Conservation (phyloP, 257 asterid genomes). For the Solanum piurae region DNA sequence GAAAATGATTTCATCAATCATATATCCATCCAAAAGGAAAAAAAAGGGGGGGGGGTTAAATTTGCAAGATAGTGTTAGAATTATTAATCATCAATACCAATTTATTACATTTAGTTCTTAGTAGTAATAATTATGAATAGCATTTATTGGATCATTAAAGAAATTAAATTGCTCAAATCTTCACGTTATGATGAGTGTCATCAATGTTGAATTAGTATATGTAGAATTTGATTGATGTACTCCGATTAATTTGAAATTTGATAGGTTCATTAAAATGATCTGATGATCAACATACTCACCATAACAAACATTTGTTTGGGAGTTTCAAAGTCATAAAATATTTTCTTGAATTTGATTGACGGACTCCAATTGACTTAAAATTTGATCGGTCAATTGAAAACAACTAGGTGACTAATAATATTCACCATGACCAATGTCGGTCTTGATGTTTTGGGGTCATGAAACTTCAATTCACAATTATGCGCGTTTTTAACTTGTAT, state of each 20-base stretch:
- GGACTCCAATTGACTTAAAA: too few relatives aligned
- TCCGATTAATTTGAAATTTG: too few relatives aligned
- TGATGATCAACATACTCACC: too few relatives aligned
- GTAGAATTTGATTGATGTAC: too few relatives aligned
- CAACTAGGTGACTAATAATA: too few relatives aligned
- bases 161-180: background rate
- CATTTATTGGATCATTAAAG: background rate
- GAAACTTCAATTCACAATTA: background rate
- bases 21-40: background rate
- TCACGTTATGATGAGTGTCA: background rate
- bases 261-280: too few relatives aligned
- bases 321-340: too few relatives aligned
- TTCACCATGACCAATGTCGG: background rate
- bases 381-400: too few relatives aligned
- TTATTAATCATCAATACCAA: background rate
- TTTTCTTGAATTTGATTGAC: too few relatives aligned
- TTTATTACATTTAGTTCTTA: background rate
- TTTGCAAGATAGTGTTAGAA: background rate
- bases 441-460: background rate
- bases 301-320: too few relatives aligned
- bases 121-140: background rate
- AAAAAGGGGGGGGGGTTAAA: background rate
- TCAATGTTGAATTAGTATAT: background rate
- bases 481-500: too few relatives aligned
- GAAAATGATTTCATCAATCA: background rate